Evolutionary conservation across 768 basidiomycete genomes (phyloP), one percentile per base, ranked within the genome.

Genomic region (Gloeopeniophorella convolvens): DNA sequence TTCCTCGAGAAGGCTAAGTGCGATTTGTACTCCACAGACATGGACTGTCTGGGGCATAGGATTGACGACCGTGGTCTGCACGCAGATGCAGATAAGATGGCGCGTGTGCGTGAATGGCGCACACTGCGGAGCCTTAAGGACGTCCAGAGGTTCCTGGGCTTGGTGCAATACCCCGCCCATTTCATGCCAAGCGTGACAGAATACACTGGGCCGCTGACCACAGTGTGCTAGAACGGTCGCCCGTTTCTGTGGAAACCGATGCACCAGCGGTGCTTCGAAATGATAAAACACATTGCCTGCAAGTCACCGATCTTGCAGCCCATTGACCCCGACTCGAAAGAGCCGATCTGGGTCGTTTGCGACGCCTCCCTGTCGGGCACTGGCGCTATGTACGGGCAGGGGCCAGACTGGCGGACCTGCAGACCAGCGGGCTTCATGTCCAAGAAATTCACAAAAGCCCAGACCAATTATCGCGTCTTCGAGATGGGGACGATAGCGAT

Each of bases 121-220:
- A 61, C 56, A 16, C 72, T 69, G 0, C 34, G 61, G 0, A 58
- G 55, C 6, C 66, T 67, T 27, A 61, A 67, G 27, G 68, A 72
- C 6, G 58, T 75, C 1, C 68, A 70, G 36, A 26, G 58, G 16
- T 75, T 75, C 36, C 51, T 73, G 1, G 72, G 73, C n/a, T n/a
- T n/a, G n/a, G n/a, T n/a, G n/a, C n/a, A n/a, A n/a, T n/a, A n/a
- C n/a, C n/a, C n/a, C n/a, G 62, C 59, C 2, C 62, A 63, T 6
- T 70, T 68, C 51, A 56, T 73, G 45, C 68, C 70, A 0, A 61
- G 71, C 41, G 50, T 72, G 1, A 60, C 68, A 0, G 45, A 61
- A 1, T 72, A 63, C 33, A 68, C 64, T 0, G 54, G 57, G 2
- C 69, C 68, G 2, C 45, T 76, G 9, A 45, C 63, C 5, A 45